phyloP scores from a whole-genome alignment of 371 early-diverging fungal species.

The Smittium culicis region DNA sequence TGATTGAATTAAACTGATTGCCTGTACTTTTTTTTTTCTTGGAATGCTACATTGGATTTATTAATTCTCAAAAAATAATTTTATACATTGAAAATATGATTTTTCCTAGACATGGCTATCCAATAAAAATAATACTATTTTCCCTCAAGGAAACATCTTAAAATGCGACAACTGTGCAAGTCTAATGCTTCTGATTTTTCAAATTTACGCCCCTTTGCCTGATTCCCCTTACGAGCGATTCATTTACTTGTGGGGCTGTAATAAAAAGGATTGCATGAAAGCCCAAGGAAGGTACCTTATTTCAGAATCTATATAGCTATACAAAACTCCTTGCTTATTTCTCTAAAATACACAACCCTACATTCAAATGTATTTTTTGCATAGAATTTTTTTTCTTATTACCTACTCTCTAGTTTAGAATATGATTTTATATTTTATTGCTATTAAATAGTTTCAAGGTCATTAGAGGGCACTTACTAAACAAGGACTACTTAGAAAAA shows the following conservation, averaged over 20 bases:
- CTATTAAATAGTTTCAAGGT: conserved; percentile 21
- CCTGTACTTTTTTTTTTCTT: too few species aligned
- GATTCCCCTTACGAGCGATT: conserved; percentile 58
- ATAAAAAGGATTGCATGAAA: conserved; percentile 49
- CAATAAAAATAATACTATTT: conserved; percentile 15
- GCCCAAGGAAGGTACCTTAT: conserved; percentile 43
- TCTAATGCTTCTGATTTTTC: conserved; percentile 48
- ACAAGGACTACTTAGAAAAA: conserved; percentile 44
- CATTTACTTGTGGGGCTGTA: conserved; percentile 67
- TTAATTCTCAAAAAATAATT: too few species aligned
- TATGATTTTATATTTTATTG: conserved; percentile 4
- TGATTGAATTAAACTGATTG: too few species aligned
- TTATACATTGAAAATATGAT: too few species aligned
- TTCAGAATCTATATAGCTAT: conserved; percentile 10
- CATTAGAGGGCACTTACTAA: conserved; percentile 48
- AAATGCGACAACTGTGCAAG: conserved; percentile 33
- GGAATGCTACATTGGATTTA: too few species aligned
- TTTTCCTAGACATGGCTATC: conserved; percentile 27
- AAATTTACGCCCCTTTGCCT: conserved; percentile 57
- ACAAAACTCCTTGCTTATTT: neutral
- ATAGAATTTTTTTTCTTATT: too few species aligned
- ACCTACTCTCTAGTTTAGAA: neutral
- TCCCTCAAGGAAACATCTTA: conserved; percentile 19
- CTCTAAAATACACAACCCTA: too few species aligned
- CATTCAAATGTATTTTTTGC: too few species aligned